Base-by-base conservation (phyloP, 306 rosid genomes). In the Prunus dulcis region DNA sequence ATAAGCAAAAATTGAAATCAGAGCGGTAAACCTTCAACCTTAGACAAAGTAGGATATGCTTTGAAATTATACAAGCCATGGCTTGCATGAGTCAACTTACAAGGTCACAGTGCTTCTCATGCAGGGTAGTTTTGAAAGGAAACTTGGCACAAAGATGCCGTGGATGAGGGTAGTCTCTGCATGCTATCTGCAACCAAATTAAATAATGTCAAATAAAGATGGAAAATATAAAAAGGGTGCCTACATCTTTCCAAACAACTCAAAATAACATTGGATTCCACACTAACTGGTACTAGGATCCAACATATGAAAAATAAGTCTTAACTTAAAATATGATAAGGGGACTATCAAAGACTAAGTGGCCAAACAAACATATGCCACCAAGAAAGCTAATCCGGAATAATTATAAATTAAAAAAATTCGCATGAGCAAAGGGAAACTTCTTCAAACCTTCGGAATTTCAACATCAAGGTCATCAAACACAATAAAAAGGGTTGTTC, bases 101-200 rank as follows among this genome's bases (percentile, higher is more conserved):
- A 82, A 70, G 83, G 60, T 70, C 78, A 80, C 96, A 93, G 67
- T 87, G 79, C 67, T 15, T 83, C 82, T 82, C 90, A n/a, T 90
- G 96, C 18, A 88, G 80, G 9, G 91, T 87, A 71, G 94, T 83
- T 67, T 81, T 64, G 78, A 93, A 93, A 71, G 92, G 93, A 74
- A 87, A 87, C 61, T 65, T 87, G 49, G 76, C 93, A 81, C 98
- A 90, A 71, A 77, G 86, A 87, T 93, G 96, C 1, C 93, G 87
- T 18, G 96, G 70, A 85, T 93, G 98, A 77, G 98, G 94, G 73
- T 75, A 93, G 83, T 93, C 98, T 82, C 94, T 85, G 81, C 98
- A 93, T 19, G 98, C 96, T 80, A 93, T 34, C 96, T 93, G 90
- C 78, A 78, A 47, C 19, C 38, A 62, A 17, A 70, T 38, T 72